Conservation (phyloP, 768 basidiomycete species). For the Polyporus arcularius region DNA sequence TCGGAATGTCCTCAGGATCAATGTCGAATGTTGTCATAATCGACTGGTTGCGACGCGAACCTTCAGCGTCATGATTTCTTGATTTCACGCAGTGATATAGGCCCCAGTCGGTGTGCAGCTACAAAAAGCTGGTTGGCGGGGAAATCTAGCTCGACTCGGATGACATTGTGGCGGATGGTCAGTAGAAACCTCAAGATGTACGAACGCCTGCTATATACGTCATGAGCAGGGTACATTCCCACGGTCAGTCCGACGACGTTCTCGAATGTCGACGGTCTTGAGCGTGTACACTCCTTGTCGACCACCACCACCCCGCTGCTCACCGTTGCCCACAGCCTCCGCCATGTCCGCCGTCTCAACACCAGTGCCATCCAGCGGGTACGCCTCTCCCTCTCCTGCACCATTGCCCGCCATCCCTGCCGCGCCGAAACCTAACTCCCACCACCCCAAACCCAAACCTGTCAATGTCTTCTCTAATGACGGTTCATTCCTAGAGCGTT, state of each 20-base stretch:
- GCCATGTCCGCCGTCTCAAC: slow-evolving; percentile 25
- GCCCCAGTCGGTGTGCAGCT: no score
- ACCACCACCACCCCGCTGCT: neutral
- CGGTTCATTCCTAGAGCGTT: slow-evolving; percentile 66
- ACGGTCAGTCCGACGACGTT: slow-evolving; percentile 8
- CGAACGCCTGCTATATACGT: no score
- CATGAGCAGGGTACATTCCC: neutral
- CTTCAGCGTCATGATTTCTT: no score
- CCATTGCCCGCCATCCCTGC: slow-evolving; percentile 26
- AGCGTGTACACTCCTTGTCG: neutral
- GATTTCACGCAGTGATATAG: no score
- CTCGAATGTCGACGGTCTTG: neutral
- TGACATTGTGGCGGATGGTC: no score
- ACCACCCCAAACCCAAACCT: slow-evolving; percentile 40
- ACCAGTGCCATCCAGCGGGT: slow-evolving; percentile 28
- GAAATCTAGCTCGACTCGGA: no score
- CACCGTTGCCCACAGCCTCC: neutral
- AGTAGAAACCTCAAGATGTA: no score
- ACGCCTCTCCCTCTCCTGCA: slow-evolving; percentile 31
- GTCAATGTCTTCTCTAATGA: slow-evolving; percentile 70
- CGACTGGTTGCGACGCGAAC: no score
- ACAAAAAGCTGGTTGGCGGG: no score
- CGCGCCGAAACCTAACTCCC: slow-evolving; percentile 26
- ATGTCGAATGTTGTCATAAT: no score
- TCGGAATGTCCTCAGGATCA: no score